phyloP scores from a whole-genome alignment of 2,329 filamentous ascomycete species.

The Immersiporthe knoxdaviesiana region DNA sequence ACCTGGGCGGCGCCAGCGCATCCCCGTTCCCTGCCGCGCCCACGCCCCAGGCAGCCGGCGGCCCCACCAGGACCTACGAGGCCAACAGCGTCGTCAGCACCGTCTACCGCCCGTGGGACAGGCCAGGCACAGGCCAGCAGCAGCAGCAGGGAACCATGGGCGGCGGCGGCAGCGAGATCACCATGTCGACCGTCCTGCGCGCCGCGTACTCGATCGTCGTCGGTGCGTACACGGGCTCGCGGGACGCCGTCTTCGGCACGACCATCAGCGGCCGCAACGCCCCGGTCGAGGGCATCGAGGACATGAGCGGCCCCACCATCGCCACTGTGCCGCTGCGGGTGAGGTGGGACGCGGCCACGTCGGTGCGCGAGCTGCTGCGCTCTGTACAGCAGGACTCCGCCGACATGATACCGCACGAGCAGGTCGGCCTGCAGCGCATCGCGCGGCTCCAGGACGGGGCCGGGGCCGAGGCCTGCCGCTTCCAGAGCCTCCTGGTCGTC shows the following conservation, averaged over 20 bases:
- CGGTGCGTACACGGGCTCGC: constrained; percentile 4
- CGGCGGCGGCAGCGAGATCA: neutral
- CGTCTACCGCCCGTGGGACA: neutral
- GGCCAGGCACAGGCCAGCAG: neutral
- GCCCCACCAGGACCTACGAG: too few relatives aligned
- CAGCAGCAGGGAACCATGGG: too few relatives aligned
- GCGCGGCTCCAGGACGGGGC: too few relatives aligned
- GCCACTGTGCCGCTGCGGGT: constrained; percentile 62
- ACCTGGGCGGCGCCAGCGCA: constrained; percentile 3
- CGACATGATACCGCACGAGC: constrained; percentile 62
- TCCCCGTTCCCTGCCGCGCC: constrained; percentile 7
- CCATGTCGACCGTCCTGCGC: constrained; percentile 46
- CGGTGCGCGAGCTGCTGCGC: constrained; percentile 38
- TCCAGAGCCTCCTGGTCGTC: constrained; percentile 9
- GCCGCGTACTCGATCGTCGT: constrained; percentile 15
- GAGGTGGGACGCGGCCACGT: constrained; percentile 45
- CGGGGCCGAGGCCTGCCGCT: neutral
- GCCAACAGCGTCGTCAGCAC: too few relatives aligned
- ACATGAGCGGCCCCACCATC: constrained; percentile 45
- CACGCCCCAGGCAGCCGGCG: neutral
- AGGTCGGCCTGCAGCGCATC: constrained; percentile 47
- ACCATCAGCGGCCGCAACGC: constrained; percentile 12
- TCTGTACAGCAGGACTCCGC: neutral
- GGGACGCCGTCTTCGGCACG: constrained; percentile 8
- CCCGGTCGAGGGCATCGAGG: constrained; percentile 13